Evolutionary conservation across 2,329 filamentous ascomycete species (phyloP).

Genomic region (Verticillium nubilum): DNA sequence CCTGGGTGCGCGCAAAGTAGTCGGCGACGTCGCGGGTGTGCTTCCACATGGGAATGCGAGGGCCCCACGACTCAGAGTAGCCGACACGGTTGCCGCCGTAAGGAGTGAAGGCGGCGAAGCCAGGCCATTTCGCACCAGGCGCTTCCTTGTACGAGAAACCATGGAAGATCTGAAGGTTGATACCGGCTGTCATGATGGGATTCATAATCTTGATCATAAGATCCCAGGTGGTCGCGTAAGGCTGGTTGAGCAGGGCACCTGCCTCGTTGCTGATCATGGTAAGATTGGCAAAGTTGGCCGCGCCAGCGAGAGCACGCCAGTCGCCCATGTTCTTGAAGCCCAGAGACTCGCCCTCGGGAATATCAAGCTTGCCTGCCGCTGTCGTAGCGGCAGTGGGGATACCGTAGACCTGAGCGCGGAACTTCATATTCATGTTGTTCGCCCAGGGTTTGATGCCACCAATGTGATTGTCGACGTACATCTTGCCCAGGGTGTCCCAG

Average conservation of each 20-base stretch:
- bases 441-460: constrained; percentile 4
- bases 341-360: constrained; percentile 2
- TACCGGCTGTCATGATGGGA: constrained; percentile 10
- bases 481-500: constrained; percentile 8
- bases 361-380: constrained; percentile 1
- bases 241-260: constrained; percentile 2
- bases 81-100: constrained; percentile 3
- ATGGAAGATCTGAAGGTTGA: constrained; percentile 12
- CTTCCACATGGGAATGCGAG: constrained; percentile 9
- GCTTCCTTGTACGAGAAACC: constrained; percentile 10
- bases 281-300: constrained; percentile 3
- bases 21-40: constrained; percentile 9
- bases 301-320: constrained; percentile 1
- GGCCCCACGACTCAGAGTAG: constrained; percentile 12
- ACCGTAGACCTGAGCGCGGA: constrained; percentile 10
- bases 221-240: constrained; percentile 1
- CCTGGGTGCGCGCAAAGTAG: constrained; percentile 4
- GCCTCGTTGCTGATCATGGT: constrained; percentile 2
- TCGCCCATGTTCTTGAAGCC: constrained; percentile 4
- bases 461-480: constrained; percentile 9
- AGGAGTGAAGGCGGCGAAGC: constrained; percentile 9
- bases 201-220: constrained; percentile 7
- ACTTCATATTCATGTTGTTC: constrained; percentile 2
- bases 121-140: constrained; percentile 11
- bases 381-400: constrained; percentile 6